These are phyloP conservation scores for Arxiozyma bovina DNA, from an alignment of 1,139 yeast genomes.

Conservation along the genomic window DNA sequence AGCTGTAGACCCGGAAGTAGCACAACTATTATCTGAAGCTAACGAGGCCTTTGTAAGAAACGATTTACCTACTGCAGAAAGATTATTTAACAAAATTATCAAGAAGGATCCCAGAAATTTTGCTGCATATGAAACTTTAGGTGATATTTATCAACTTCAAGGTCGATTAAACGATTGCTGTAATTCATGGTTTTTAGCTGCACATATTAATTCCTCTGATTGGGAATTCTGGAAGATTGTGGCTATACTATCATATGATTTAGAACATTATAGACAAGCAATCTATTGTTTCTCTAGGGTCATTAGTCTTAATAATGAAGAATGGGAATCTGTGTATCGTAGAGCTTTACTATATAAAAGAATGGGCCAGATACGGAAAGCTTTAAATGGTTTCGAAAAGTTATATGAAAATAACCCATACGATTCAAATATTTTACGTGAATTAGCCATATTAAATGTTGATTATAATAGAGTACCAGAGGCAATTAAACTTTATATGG, in stretches of 20 bases:
- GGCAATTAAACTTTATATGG: constrained; percentile 70
- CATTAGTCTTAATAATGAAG: constrained; percentile 47
- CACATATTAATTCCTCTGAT: constrained; percentile 70
- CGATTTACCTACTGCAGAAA: constrained; percentile 58
- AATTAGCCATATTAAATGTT: constrained; percentile 69
- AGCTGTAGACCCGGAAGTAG: constrained; percentile 63
- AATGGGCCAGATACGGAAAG: constrained; percentile 56
- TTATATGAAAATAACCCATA: constrained; percentile 53
- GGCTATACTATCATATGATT: constrained; percentile 63
- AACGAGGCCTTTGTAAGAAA: constrained; percentile 68
- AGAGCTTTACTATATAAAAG: constrained; percentile 62
- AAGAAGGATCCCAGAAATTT: constrained; percentile 67
- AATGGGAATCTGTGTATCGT: constrained; percentile 46
- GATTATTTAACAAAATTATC: constrained; percentile 63
- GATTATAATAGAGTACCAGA: constrained; percentile 69
- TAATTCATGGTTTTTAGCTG: constrained; percentile 75
- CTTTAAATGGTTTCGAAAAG: constrained; percentile 64
- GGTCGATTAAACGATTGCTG: constrained; percentile 67
- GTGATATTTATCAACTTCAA: constrained; percentile 67
- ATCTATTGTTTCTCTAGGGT: constrained; percentile 74
- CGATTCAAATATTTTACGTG: constrained; percentile 54
- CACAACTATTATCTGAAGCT: constrained; percentile 57
- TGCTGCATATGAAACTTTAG: constrained; percentile 77
- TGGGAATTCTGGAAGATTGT: constrained; percentile 76
- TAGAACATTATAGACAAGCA: constrained; percentile 74